These are phyloP conservation scores for Umbelopsis vinacea DNA, from an alignment of 192 early-diverging fungal genomes.

Conservation along the genomic window DNA sequence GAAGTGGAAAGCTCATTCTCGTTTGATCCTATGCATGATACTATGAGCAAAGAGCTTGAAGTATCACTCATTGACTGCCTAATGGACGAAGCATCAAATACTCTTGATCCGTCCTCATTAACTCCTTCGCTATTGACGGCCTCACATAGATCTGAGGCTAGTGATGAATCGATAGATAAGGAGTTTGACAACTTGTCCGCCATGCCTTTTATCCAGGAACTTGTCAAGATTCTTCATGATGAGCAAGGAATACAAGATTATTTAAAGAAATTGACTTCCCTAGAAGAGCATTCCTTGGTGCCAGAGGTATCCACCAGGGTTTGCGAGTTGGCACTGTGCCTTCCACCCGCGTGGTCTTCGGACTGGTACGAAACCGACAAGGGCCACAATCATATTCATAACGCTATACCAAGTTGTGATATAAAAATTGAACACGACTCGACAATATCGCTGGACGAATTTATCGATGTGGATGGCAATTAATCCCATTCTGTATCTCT, in stretches of 20 bases:
- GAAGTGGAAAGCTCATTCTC: too few species aligned
- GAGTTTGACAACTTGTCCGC: neutral
- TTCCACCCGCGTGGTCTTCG: neutral
- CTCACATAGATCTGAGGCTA: neutral
- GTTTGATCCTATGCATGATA: too few species aligned
- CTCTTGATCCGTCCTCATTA: neutral
- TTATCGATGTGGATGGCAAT: neutral
- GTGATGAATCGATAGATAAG: neutral
- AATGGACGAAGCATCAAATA: neutral
- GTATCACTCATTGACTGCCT: neutral
- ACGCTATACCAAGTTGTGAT: neutral
- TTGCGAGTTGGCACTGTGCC: neutral
- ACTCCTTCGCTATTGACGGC: neutral
- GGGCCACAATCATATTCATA: too few species aligned
- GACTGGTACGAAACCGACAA: neutral
- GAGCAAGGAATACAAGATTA: neutral
- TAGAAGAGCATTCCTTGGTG: neutral
- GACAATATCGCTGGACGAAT: neutral
- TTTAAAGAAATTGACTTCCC: neutral
- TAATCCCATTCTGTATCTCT: neutral
- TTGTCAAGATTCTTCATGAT: neutral
- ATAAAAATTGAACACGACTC: neutral
- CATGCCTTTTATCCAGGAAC: neutral
- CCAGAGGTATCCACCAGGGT: neutral
- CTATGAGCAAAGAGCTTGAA: too few species aligned